A percentile compares a stretch with the other conserved stretches of the same genome.
Conservation (phyloP, 805 yeast species). For the Diddensiella transvaalensis region DNA sequence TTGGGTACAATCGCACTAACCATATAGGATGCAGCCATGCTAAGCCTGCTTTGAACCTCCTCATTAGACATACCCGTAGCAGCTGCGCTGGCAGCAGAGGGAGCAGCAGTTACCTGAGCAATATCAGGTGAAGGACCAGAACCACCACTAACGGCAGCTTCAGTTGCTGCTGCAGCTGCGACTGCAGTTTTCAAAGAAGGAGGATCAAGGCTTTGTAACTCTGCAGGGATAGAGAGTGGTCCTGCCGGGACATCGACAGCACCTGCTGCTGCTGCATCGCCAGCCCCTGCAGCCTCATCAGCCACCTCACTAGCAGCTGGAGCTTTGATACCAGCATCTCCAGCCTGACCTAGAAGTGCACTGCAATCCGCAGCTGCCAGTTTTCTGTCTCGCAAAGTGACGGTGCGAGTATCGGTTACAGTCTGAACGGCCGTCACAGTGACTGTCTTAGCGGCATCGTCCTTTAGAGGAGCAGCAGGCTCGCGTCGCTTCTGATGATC, state of each 20-base stretch:
- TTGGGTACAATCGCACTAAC: neutral
- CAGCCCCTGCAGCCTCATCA: neutral
- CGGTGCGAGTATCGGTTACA: neutral
- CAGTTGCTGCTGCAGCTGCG: neutral
- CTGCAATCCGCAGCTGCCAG: neutral
- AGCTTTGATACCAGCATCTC: neutral
- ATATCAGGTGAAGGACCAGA: neutral
- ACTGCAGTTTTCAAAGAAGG: neutral
- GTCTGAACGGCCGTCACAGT: neutral
- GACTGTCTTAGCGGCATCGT: neutral
- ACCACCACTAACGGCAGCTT: neutral
- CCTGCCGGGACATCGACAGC: neutral
- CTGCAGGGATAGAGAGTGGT: neutral
- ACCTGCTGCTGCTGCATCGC: neutral
- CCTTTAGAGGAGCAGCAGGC: neutral
- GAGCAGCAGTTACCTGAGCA: neutral
- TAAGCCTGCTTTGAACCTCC: neutral
- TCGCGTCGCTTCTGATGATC: neutral
- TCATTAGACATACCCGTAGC: neutral
- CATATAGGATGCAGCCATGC: constrained; percentile 1
- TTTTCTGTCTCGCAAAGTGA: neutral
- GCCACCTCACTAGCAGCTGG: neutral
- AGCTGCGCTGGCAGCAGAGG: neutral
- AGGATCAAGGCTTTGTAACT: neutral
- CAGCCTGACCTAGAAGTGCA: neutral